Percentiles rank a stretch among this genome's conserved stretches.
Conservation (phyloP, 2,329 filamentous ascomycete genomes). For the Aureobasidium lini region DNA sequence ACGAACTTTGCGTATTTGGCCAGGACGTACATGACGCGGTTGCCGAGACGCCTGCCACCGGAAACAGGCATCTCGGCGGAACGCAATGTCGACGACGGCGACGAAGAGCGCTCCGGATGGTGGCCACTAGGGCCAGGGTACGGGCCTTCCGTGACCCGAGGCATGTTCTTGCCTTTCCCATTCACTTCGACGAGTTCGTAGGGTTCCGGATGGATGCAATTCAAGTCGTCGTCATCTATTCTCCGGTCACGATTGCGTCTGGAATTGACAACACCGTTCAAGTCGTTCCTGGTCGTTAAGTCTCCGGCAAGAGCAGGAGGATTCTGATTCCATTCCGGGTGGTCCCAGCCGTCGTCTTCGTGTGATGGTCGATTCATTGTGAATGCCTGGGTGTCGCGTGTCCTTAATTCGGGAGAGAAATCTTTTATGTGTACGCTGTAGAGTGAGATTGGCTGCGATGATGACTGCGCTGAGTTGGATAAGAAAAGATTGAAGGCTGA, state of each 20-base stretch:
- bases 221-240: constrained; percentile 26
- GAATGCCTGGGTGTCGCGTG: constrained; percentile 3
- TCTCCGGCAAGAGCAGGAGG: constrained; percentile 52
- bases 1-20: constrained; percentile 51
- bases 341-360: constrained; percentile 46
- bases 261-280: constrained; percentile 54
- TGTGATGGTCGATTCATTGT: constrained; percentile 60
- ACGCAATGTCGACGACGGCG: constrained; percentile 16
- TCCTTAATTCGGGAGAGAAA: not conserved
- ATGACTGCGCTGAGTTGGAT: not conserved
- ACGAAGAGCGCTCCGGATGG: not conserved
- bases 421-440: not conserved
- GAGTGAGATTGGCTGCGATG: not conserved
- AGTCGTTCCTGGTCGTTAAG: constrained; percentile 53
- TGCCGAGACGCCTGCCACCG: not conserved
- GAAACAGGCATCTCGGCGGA: constrained; percentile 10
- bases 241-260: constrained; percentile 43
- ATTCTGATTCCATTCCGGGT: constrained; percentile 52
- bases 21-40: constrained; percentile 20
- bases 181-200: constrained; percentile 9
- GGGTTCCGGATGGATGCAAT: constrained; percentile 19
- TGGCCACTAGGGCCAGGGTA: constrained; percentile 9
- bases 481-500: not conserved
- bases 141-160: constrained; percentile 10
- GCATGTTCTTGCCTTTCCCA: constrained; percentile 1